These are phyloP conservation scores for Articulospora tetracladia DNA, from an alignment of 495 filamentous ascomycete genomes.

Conservation along the genomic window DNA sequence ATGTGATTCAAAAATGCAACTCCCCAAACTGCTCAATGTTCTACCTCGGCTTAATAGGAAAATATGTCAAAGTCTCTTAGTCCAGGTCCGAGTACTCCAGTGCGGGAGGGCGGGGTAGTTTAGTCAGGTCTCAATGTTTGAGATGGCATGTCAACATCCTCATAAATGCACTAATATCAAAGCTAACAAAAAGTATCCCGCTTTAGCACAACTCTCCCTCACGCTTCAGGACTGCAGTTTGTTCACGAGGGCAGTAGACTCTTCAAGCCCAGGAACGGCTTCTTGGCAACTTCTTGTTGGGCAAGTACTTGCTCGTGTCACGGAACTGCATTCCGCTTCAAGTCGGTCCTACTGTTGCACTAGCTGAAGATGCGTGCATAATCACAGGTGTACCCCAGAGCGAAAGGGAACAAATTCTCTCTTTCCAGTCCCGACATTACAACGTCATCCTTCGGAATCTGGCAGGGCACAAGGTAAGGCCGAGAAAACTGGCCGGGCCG, in stretches of 20 bases:
- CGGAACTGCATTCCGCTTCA: neutral
- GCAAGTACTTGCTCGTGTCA: neutral
- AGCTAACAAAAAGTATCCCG: neutral
- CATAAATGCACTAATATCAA: neutral
- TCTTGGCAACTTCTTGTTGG: neutral
- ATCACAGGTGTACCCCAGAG: too few species aligned
- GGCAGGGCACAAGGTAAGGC: too few species aligned
- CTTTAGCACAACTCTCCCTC: neutral
- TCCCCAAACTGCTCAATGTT: too few species aligned
- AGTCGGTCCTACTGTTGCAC: neutral
- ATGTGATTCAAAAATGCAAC: too few species aligned
- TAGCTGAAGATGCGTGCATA: too few species aligned
- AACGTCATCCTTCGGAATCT: too few species aligned
- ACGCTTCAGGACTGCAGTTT: neutral
- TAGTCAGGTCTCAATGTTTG: neutral
- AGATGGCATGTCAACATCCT: neutral
- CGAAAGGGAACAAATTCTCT: too few species aligned
- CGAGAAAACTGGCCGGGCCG: too few species aligned
- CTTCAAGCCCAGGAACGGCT: neutral
- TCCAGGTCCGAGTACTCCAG: neutral
- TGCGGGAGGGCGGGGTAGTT: neutral
- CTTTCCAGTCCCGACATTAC: too few species aligned
- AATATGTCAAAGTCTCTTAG: neutral
- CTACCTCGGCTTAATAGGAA: neutral
- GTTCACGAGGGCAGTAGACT: neutral